A percentile compares a stretch with the other conserved stretches of the same genome.
phyloP scores from a whole-genome alignment of 371 early-diverging fungal species.

The Chytridium lagenaria region DNA sequence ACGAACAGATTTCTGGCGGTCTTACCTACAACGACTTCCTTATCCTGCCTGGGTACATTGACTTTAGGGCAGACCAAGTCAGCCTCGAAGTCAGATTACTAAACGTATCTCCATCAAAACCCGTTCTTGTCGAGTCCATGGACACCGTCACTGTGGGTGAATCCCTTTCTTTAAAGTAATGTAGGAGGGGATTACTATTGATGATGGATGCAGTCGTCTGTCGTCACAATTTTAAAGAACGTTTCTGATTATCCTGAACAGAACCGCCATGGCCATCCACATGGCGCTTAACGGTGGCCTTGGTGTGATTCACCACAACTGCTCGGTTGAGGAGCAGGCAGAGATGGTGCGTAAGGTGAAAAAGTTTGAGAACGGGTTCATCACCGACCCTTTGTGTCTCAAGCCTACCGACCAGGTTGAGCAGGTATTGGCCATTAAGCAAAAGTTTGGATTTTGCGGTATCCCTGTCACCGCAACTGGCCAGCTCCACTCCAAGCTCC shows the following conservation, averaged over 20 bases:
- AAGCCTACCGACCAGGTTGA: conserved; percentile 82
- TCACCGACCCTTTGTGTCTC: conserved; percentile 90
- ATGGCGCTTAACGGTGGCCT: conserved; percentile 97
- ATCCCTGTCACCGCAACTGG: conserved; percentile 94
- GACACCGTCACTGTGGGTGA: conserved; percentile 85
- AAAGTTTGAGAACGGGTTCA: conserved; percentile 98
- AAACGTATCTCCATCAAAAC: conserved; percentile 85
- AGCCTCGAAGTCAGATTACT: conserved; percentile 80
- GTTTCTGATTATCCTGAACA: too few relatives aligned
- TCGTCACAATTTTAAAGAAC: too few relatives aligned
- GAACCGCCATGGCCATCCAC: conserved; percentile 95
- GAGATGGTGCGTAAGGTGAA: conserved; percentile 96
- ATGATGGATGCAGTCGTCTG: neutral
- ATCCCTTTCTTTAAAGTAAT: neutral
- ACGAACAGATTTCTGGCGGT: conserved; percentile 68
- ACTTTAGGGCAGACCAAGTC: conserved; percentile 85
- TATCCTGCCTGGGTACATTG: conserved; percentile 93
- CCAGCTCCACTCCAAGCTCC: conserved; percentile 83
- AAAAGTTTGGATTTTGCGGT: conserved; percentile 90
- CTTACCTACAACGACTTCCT: conserved; percentile 98
- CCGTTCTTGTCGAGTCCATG: conserved; percentile 95
- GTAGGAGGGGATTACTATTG: too few relatives aligned
- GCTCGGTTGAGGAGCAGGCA: conserved; percentile 91
- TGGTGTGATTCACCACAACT: conserved; percentile 98
- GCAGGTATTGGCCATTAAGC: conserved; percentile 89